Percentiles rank a stretch among this genome's conserved stretches.
These are phyloP conservation scores for Ganoderma lingzhi DNA, from an alignment of 1,284 basidiomycete species.

Conservation along the genomic window DNA sequence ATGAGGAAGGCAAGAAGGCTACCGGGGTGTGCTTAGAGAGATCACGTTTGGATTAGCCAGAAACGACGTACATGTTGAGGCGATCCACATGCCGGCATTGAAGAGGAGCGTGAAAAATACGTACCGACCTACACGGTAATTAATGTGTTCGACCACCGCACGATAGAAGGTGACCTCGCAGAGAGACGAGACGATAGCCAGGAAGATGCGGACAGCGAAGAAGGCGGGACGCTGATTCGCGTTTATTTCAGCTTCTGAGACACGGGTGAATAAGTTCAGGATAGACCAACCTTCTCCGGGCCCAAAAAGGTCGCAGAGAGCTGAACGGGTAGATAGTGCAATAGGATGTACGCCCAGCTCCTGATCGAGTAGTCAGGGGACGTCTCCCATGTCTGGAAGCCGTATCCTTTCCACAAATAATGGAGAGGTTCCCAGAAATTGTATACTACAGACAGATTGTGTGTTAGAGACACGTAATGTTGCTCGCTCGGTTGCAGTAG, in stretches of 20 bases:
- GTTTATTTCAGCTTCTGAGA: background rate
- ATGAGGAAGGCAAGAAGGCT: constrained; percentile 95
- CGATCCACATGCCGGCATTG: constrained; percentile 95
- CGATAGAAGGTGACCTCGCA: constrained; percentile 91
- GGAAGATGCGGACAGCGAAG: constrained; percentile 86
- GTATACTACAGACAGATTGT: constrained; percentile 69
- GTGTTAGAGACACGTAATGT: constrained; percentile 15
- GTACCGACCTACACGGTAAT: constrained; percentile 91
- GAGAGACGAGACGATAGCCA: constrained; percentile 79
- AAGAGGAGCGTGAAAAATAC: constrained; percentile 86
- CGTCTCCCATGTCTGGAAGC: constrained; percentile 99
- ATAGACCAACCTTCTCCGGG: constrained; percentile 41
- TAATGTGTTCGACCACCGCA: constrained; percentile 83
- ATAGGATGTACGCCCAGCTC: constrained; percentile 91
- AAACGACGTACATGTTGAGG: constrained; percentile 72
- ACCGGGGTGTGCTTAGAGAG: constrained; percentile 16
- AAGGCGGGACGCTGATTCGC: constrained; percentile 77
- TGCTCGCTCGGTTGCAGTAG: background rate
- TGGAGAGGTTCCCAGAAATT: constrained; percentile 99
- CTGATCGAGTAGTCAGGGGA: constrained; percentile 91
- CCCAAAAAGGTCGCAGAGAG: constrained; percentile 38
- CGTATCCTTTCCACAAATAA: constrained; percentile 83
- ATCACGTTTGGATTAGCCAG: background rate
- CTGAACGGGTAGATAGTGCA: constrained; percentile 72
- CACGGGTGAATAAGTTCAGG: background rate